Evolutionary conservation across 768 basidiomycete species (phyloP).

Genomic region (Trametes villosa): DNA sequence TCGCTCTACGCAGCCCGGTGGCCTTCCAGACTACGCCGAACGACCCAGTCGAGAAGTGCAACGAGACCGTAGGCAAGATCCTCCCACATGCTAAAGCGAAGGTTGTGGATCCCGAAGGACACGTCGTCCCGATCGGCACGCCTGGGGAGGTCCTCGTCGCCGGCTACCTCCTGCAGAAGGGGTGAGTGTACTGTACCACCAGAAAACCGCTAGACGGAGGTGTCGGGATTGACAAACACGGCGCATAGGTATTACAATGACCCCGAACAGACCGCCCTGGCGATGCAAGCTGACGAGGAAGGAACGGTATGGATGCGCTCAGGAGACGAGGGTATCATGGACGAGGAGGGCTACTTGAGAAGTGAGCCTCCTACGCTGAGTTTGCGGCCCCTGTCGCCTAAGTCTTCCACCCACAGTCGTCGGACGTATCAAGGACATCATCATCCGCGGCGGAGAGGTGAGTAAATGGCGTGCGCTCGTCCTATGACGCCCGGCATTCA

Average conservation of each 20-base stretch:
- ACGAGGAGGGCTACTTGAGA: constrained; percentile 77
- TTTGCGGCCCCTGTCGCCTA: not conserved
- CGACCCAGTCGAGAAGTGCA: constrained; percentile 73
- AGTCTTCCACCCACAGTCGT: constrained; percentile 58
- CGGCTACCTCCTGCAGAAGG: constrained; percentile 81
- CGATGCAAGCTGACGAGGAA: constrained; percentile 59
- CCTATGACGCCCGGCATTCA: too few species aligned
- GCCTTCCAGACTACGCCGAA: constrained; percentile 78
- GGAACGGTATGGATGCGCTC: constrained; percentile 84
- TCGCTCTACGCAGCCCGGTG: constrained; percentile 71
- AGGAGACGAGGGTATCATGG: constrained; percentile 81
- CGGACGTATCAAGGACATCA: constrained; percentile 83
- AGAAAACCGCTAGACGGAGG: not conserved
- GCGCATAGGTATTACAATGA: constrained; percentile 75
- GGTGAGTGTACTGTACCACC: constrained; percentile 46
- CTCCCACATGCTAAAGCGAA: constrained; percentile 82
- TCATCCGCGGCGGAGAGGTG: constrained; percentile 87
- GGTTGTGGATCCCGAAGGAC: constrained; percentile 59
- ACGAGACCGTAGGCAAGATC: constrained; percentile 80
- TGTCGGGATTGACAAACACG: not conserved
- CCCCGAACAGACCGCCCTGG: constrained; percentile 63
- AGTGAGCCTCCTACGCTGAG: too few species aligned
- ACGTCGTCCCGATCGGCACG: constrained; percentile 68
- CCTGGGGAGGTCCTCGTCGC: constrained; percentile 77
- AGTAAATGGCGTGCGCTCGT: too few species aligned